A percentile compares a stretch with the other conserved stretches of the same genome.
phyloP scores from a whole-genome alignment of 2,329 filamentous ascomycete genomes.

The Talaromyces amestolkiae region DNA sequence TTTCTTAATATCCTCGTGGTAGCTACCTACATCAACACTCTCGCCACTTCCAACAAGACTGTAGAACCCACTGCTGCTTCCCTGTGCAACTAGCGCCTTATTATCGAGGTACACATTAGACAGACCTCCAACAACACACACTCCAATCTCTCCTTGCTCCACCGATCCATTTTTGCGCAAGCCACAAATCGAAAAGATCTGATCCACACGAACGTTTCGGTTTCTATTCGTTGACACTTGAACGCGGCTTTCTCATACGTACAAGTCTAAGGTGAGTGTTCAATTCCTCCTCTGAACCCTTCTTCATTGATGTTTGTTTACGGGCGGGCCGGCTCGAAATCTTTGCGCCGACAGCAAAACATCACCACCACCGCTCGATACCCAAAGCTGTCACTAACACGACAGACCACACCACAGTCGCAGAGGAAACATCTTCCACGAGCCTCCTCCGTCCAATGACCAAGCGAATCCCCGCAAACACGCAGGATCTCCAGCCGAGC shows the following conservation, averaged over 20 bases:
- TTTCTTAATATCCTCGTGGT: no score
- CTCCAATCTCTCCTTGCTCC: neutral
- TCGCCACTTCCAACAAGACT: neutral
- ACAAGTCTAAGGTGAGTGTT: neutral
- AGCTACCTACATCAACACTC: neutral
- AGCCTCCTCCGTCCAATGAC: constrained; percentile 9
- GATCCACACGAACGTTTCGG: neutral
- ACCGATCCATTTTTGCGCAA: neutral
- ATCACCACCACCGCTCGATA: neutral
- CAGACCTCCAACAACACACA: neutral
- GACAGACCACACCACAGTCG: neutral
- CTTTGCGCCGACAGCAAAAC: constrained; percentile 4
- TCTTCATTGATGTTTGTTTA: neutral
- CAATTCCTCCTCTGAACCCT: neutral
- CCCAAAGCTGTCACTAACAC: neutral
- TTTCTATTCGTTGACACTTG: neutral
- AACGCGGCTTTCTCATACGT: neutral
- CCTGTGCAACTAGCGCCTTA: neutral
- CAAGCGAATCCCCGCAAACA: constrained; percentile 8
- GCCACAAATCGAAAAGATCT: neutral
- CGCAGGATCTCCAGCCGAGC: constrained; percentile 16
- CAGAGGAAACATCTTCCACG: neutral
- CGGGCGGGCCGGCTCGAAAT: neutral
- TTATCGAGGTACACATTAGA: neutral
- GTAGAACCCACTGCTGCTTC: neutral